Conservation (phyloP, 2,329 filamentous ascomycete genomes). For the Diaporthe ilicicola region DNA sequence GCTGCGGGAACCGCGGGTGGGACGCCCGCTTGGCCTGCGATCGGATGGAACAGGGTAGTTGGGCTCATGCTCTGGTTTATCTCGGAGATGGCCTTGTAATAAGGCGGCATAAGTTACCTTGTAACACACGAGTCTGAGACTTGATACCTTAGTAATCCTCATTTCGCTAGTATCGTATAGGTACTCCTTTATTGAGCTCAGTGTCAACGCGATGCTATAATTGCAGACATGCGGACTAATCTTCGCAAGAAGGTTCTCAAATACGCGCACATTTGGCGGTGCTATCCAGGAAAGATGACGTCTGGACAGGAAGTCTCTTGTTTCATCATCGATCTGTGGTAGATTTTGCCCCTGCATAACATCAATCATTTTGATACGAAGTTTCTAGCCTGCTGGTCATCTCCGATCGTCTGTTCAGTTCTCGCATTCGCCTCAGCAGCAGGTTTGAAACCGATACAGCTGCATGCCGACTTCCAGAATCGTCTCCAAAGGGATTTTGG, state of each 20-base stretch:
- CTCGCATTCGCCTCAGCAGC: not conserved
- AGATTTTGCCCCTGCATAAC: conserved; percentile 19
- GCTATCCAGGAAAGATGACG: no score
- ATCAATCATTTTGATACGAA: not conserved
- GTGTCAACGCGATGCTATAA: no score
- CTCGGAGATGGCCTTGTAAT: no score
- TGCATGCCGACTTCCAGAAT: not conserved
- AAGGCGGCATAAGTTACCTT: no score
- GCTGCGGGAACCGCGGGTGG: not conserved
- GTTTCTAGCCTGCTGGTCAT: not conserved
- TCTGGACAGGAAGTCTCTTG: not conserved
- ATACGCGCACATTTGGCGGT: not conserved
- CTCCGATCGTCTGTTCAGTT: not conserved
- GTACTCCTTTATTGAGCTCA: no score
- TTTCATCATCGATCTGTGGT: not conserved
- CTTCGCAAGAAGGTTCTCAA: not conserved
- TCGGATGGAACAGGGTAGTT: not conserved
- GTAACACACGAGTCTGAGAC: no score
- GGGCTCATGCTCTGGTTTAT: not conserved
- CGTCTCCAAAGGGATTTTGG: not conserved
- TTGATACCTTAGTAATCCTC: no score
- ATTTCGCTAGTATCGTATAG: no score
- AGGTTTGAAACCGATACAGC: not conserved
- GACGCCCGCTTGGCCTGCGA: not conserved
- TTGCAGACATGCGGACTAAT: not conserved